Evolutionary conservation across 257 asterid species (phyloP).

Genomic region (Ajuga chamaepitys): DNA sequence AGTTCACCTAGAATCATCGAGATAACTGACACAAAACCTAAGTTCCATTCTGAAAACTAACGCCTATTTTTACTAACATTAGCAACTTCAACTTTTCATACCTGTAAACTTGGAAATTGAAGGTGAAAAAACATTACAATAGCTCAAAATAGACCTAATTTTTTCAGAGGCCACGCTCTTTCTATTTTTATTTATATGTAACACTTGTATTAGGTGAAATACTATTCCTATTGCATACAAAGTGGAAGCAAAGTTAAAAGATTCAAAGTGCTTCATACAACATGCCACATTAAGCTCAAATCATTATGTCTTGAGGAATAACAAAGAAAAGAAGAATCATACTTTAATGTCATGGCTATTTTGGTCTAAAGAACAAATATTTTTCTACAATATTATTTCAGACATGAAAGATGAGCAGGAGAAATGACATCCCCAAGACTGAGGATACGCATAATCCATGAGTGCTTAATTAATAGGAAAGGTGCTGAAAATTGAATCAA

Average conservation of each 20-base stretch:
- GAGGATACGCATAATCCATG: neutral
- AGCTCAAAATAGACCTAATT: neutral
- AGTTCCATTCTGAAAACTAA: neutral
- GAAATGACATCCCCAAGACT: neutral
- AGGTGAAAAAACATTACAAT: neutral
- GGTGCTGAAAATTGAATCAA: neutral
- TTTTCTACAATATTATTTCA: constrained; percentile 14
- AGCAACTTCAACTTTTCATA: neutral
- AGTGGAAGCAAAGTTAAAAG: constrained; percentile 11
- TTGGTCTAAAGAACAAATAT: neutral
- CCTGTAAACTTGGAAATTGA: neutral
- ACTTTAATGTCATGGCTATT: neutral
- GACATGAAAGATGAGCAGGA: neutral
- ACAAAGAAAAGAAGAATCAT: constrained; percentile 3
- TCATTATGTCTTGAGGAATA: constrained; percentile 4
- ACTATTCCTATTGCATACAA: neutral
- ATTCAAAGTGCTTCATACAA: neutral
- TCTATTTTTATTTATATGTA: neutral
- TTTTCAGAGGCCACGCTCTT: neutral
- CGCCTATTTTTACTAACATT: neutral
- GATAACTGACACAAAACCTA: neutral
- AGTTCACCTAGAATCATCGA: neutral
- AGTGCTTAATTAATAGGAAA: neutral
- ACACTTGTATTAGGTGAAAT: neutral
- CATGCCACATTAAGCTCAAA: neutral